These are phyloP conservation scores for Stephania cephalantha DNA, from an alignment of 164 flowering plant genomes.

Conservation along the genomic window DNA sequence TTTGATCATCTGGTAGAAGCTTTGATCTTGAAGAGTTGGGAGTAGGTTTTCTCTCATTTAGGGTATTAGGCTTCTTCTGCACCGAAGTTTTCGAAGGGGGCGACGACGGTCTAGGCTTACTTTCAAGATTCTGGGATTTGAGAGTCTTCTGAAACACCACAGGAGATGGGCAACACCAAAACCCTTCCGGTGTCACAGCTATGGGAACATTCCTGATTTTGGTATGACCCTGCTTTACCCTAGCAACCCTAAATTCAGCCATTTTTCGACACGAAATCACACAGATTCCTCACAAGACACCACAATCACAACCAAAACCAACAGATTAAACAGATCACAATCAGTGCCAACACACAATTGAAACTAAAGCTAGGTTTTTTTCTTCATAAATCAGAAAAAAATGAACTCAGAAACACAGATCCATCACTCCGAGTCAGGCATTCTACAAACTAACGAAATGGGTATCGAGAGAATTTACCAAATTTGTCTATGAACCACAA, in stretches of 20 bases:
- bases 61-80: conserved; percentile 44
- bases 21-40: conserved; percentile 35
- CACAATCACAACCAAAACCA: background rate
- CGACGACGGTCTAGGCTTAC: conserved; percentile 51
- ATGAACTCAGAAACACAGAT: background rate
- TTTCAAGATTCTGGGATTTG: conserved; percentile 53
- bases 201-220: conserved; percentile 88
- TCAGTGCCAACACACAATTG: background rate
- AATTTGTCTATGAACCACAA: background rate
- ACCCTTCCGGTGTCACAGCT: conserved; percentile 98
- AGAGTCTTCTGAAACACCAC: conserved; percentile 70
- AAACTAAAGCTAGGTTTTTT: conserved; percentile 1
- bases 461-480: background rate
- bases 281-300: conserved; percentile 3
- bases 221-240: conserved; percentile 62
- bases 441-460: background rate
- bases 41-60: conserved; percentile 36
- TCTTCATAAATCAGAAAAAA: background rate
- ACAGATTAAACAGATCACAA: background rate
- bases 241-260: conserved; percentile 69
- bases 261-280: conserved; percentile 23
- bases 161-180: conserved; percentile 98
- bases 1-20: conserved; percentile 36
- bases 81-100: conserved; percentile 35
- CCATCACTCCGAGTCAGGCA: conserved; percentile 5